phyloP scores from a whole-genome alignment of 129 eudicot genomes.

The Deinandra increscens region DNA sequence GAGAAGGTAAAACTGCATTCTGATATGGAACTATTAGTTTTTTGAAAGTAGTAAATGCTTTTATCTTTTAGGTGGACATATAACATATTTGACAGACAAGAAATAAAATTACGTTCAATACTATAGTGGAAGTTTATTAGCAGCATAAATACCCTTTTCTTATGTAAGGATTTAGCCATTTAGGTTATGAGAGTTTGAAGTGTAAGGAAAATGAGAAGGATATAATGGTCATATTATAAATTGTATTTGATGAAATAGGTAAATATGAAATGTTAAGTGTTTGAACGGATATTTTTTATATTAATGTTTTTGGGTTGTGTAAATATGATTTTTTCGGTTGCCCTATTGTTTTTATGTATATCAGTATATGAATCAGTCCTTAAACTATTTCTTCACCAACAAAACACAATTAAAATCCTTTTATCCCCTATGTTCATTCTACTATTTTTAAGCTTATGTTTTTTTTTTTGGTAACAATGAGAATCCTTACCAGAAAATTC shows the following conservation, averaged over 20 bases:
- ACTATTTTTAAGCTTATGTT: neutral
- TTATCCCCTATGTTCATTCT: neutral
- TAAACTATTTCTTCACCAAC: neutral
- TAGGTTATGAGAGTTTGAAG: neutral
- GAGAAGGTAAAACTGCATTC: slow-evolving; percentile 40
- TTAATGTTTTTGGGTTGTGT: neutral
- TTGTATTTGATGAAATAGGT: neutral
- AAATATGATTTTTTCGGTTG: neutral
- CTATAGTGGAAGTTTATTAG: neutral
- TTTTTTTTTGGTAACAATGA: too few relatives aligned
- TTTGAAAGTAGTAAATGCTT: neutral
- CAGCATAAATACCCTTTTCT: neutral
- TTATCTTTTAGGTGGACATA: neutral
- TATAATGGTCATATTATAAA: too few relatives aligned
- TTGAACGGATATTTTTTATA: neutral
- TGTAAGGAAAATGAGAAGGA: neutral
- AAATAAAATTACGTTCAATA: neutral
- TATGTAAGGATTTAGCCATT: neutral
- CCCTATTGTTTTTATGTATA: neutral
- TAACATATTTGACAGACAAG: neutral
- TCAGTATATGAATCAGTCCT: neutral
- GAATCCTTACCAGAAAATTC: too few relatives aligned
- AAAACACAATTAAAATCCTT: neutral
- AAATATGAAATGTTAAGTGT: neutral
- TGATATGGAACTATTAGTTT: neutral